Base-by-base conservation (phyloP, 148 eudicot species). In the Fagopyrum esculentum region DNA sequence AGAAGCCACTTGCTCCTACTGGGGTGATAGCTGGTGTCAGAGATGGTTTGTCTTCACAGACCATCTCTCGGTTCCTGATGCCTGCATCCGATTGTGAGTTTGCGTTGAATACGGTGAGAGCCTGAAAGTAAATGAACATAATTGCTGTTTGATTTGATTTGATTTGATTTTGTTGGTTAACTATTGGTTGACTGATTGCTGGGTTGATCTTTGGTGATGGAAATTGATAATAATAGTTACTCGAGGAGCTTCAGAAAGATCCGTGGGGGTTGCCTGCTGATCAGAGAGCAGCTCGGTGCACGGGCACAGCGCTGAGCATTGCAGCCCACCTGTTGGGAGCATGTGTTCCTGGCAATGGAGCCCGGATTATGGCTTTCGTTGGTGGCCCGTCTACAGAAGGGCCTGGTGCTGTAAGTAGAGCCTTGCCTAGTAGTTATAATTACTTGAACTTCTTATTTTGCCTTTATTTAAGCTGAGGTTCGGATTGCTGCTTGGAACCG, bases 341-440 rank as follows among this genome's bases (percentile, higher is more conserved):
- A 56, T 91, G 98, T 81, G 93, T 91, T 83, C 98, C 98, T 9
- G 97, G 96, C 73, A 80, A 84, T 77, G 96, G 93, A 77, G 98
- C 98, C 71, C 89, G 98, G 80, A 91, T 94, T 46, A 88, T 94
- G 97, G 91, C 96, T 79, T 94, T 94, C 79, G 78, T 92, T 46
- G 97, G 96, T 17, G 98, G 98, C 45, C 98, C 98, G 46, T 82
- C 98, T 40, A 95, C 97, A 0, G 98, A 95, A 85, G 98, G 98
- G 73, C 90, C 91, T 49, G 98, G 97, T 73, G 78, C 97, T 78
- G 98, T 95, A 87, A 90, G 97, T 92, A 74, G 40, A 35, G 40
- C 74, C 79, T 17, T 12, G 6, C 47, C 47, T 66, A 13, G 9
- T 13, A 30, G 4, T 63, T 35, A 15, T 44, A 63, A 6, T 10